phyloP scores from a whole-genome alignment of 768 basidiomycete species.

The Leccinellum rugosiceps region DNA sequence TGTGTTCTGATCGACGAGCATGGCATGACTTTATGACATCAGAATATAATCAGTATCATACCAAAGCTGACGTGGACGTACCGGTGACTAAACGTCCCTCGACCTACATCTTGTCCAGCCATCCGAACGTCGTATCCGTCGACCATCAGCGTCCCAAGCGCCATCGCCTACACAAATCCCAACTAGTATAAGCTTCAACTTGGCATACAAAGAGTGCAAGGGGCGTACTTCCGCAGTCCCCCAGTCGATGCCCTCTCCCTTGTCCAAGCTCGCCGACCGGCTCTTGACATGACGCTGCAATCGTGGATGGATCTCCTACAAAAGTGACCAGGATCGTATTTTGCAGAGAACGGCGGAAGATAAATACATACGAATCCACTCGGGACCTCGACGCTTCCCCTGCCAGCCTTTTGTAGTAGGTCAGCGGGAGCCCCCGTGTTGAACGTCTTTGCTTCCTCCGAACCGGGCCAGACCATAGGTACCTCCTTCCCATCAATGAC shows the following conservation, averaged over 20 bases:
- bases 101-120: constrained; percentile 89
- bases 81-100: constrained; percentile 87
- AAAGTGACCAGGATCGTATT: background rate
- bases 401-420: constrained; percentile 56
- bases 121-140: constrained; percentile 84
- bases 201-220: background rate
- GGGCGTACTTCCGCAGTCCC: constrained; percentile 77
- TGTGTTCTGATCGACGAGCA: constrained; percentile 86
- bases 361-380: constrained; percentile 56
- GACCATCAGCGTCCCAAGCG: constrained; percentile 81
- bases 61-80: constrained; percentile 16
- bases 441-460: constrained; percentile 51
- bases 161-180: constrained; percentile 56
- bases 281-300: constrained; percentile 77
- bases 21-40: constrained; percentile 61
- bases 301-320: constrained; percentile 75
- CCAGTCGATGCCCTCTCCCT: constrained; percentile 77
- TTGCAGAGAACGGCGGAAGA: background rate
- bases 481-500: constrained; percentile 11
- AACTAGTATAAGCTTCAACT: background rate
- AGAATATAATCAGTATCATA: background rate
- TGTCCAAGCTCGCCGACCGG: constrained; percentile 65
- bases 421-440: constrained; percentile 63
- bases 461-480: constrained; percentile 55
- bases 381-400: constrained; percentile 62